Evolutionary conservation across 257 asterid genomes (phyloP), one percentile per base, ranked within the genome.

Genomic region (Avicennia marina): DNA sequence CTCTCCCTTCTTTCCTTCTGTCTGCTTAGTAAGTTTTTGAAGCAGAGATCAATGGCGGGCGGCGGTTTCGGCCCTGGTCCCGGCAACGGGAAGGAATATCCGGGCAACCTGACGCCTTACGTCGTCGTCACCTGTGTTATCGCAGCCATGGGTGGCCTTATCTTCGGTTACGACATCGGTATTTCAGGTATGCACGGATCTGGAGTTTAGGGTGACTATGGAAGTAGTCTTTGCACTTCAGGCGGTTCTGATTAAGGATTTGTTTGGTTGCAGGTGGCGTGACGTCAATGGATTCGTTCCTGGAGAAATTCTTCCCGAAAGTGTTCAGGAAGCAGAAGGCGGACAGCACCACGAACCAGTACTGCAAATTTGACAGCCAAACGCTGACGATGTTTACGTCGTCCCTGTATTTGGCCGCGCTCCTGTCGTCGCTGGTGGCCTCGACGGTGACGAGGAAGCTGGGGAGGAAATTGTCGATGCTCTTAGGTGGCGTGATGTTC

Each of bases 71-170:
- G n/a, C n/a, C n/a, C n/a, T n/a, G n/a, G n/a, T n/a, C n/a, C n/a
- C n/a, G n/a, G n/a, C n/a, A n/a, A n/a, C n/a, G n/a, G n/a, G n/a
- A 81, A 75, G 56, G 79, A 52, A 40, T 81, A 81, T 59, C 86
- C 86, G 9, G 86, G 89, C 8, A 63, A 68, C 34, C 74, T 81
- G 6, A 84, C 86, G 19, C 70, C 71, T 5, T 81, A 75, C 53
- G 89, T 80, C 40, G 65, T 79, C 10, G 1, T 81, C 11, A 78
- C 88, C 27, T 84, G 89, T 75, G 59, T 81, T 32, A 75, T 81
- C 25, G 94, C 89, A 10, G 89, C 94, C 72, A 84, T 75, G 80
- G 94, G 94, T 11, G 94, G 94, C 4, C 82, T 84, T 6, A 79
- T 76, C 33, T 84, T 84, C 44, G 94, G 94, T 40, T 84, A 84